Evolutionary conservation across 1,284 basidiomycete species (phyloP), one percentile per base, ranked within the genome.

Genomic region (Earliella scabrosa): DNA sequence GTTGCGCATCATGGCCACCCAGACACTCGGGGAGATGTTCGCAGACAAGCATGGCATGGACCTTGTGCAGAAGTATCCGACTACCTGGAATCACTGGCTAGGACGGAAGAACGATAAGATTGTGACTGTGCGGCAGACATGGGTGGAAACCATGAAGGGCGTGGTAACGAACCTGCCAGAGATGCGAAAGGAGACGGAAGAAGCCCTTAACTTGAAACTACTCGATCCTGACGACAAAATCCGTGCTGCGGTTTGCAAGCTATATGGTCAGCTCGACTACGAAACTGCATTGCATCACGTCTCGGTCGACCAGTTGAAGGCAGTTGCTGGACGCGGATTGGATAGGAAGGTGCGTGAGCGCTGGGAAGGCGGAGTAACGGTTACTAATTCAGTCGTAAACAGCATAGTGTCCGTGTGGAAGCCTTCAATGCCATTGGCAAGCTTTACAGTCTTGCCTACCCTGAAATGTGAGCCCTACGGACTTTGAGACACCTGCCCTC

Each of bases 221-320:
- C 68, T 83, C 1, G 97, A 99, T 69, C 87, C 92, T 0, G 97
- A 99, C 62, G 97, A 99, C 63, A 92, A 88, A 65, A 89, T 99
- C 24, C 85, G 97, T 31, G 85, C 89, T 2, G 90, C 93, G 0
- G 87, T 88, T 0, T 96, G 94, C 77, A 88, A 85, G 67, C 74
- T 93, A 7, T 92, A 96, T 62, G 86, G 87, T 1, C 82, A 88
- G 54, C 75, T 98, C 26, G 95, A 98, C 70, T 98, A 95, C 68
- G 96, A 98, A 72, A 92, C 90, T 0, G 89, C 88, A 0, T 70
- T 95, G 36, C 95, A 97, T 67, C 87, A 94, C 66, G 85, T 98
- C 26, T 84, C 86, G 13, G 78, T 81, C 53, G 68, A 71, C 0
- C 84, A 90, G 45, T 75, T 98, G 36, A 78, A 80, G 18, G 77